Evolutionary conservation across 2,329 filamentous ascomycete genomes (phyloP), one percentile per base, ranked within the genome.

Genomic region (Uncinocarpus reesii): DNA sequence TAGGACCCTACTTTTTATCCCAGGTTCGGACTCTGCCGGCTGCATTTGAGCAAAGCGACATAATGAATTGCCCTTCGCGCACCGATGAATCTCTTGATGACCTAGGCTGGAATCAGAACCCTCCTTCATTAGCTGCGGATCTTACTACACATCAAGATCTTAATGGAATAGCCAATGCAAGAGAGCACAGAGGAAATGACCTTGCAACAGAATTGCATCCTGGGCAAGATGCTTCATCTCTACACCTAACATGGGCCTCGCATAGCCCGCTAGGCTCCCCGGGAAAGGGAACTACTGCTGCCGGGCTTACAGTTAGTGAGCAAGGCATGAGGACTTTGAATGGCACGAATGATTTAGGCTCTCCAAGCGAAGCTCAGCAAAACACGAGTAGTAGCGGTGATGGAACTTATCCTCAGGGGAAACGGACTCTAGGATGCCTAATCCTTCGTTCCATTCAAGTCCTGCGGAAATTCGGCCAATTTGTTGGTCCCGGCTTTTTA

Each of bases 11-110:
- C n/a, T n/a, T n/a, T n/a, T n/a, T n/a, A n/a, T n/a, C n/a, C n/a
- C n/a, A n/a, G n/a, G n/a, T n/a, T n/a, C n/a, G n/a, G n/a, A n/a
- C n/a, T n/a, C n/a, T n/a, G n/a, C n/a, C n/a, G n/a, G n/a, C n/a
- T n/a, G n/a, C 32, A 35, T n/a, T 35, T 35, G 32, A 16, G 20
- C 3, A 37, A 20, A 7, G 6, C 6, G 7, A 26, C 16, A 28
- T 18, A 16, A 83, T 83, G 80, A 83, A 83, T 58, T 81, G 79
- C 60, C 79, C 79, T 49, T 81, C 79, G 4, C 70, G 77, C 55
- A 77, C 72, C 26, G 79, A 83, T 52, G 71, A 77, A 49, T 68
- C 71, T 24, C 61, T 71, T 42, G 67, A 70, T 42, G 71, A 76
- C 44, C 70, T 71, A 18, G 70, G 68, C 46, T 79, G 73, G 66